Base-by-base conservation (phyloP, 306 rosid genomes). In the Quercus gilva region DNA sequence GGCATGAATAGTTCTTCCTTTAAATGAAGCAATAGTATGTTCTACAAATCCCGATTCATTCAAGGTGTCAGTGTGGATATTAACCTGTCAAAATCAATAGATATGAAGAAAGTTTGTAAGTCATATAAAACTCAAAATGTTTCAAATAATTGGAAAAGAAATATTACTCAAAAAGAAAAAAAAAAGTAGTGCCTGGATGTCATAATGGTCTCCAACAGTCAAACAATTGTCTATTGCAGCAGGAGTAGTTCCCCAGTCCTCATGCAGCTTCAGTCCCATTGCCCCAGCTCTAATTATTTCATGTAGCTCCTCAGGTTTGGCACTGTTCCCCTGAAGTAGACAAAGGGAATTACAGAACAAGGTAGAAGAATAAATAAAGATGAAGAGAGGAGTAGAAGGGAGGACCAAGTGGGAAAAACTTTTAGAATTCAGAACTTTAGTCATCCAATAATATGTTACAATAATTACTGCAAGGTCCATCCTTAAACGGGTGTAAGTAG, bases 181-280 rank as follows among this genome's bases (percentile, higher is more conserved):
- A 78, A 35, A 69, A 70, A 79, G 69, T 69, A 79, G 73, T 88
- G 76, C 96, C 98, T 93, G 98, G 83, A 95, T 82, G 79, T 90
- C 98, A 86, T 89, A 79, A 82, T 78, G 78, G 6, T 95, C 98
- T 65, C 91, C 98, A 20, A 93, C 90, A 29, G 88, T 64, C 80
- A 95, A 91, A 81, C 98, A 89, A 76, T 71, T 78, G 84, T 95
- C 94, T 67, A 95, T 95, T 77, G 98, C 88, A 7, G 96, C 98
- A 26, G 99, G 98, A 63, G 98, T 91, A 76, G 74, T 80, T 86
- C 99, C 99, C 99, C 99, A 93, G 88, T 95, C 98, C 88, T 95
- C 99, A 69, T 95, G 98, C 79, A 91, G 90, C 88, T 93, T 95
- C 85, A 95, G 86, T 76, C 96, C 99, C 98, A 95, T 93, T 80